These are phyloP conservation scores for Aegilops sharonensis DNA, from an alignment of 176 grass and related monocot species.

Conservation along the genomic window DNA sequence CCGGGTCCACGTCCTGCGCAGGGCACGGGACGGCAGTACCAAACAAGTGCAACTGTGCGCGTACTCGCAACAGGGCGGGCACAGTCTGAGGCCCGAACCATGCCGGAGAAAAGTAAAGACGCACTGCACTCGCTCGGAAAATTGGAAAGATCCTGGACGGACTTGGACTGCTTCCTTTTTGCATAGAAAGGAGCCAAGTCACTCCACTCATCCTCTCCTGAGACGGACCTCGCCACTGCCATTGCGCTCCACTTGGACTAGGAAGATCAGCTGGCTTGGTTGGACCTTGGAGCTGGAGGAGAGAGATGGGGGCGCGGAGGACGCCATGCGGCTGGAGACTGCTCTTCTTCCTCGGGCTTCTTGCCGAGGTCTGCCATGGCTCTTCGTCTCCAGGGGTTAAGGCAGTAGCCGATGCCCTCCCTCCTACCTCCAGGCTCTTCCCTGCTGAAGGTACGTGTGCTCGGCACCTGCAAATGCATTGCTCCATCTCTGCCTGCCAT, in stretches of 20 bases:
- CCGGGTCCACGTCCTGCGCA: neutral
- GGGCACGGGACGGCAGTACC: neutral
- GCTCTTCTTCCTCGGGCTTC: constrained; percentile 8
- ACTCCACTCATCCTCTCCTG: neutral
- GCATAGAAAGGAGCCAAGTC: neutral
- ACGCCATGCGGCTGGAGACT: neutral
- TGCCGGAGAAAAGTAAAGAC: neutral
- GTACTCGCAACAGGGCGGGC: neutral
- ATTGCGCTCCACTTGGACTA: neutral
- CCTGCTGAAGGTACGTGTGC: constrained; percentile 34
- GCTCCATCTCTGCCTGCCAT: neutral
- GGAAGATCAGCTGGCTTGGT: neutral
- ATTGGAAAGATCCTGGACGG: too few species aligned
- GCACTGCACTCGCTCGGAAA: neutral
- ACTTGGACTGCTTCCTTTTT: neutral
- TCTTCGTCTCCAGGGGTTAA: neutral
- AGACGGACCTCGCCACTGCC: neutral
- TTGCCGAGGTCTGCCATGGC: constrained; percentile 4
- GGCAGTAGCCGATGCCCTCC: neutral
- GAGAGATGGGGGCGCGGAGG: constrained; percentile 30
- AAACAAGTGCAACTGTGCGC: neutral
- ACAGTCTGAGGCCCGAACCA: neutral
- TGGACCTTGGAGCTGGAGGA: neutral
- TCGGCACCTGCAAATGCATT: neutral
- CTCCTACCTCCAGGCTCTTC: constrained; percentile 31